Evolutionary conservation across 2,329 filamentous ascomycete genomes (phyloP).

Genomic region (Cytospora mali): DNA sequence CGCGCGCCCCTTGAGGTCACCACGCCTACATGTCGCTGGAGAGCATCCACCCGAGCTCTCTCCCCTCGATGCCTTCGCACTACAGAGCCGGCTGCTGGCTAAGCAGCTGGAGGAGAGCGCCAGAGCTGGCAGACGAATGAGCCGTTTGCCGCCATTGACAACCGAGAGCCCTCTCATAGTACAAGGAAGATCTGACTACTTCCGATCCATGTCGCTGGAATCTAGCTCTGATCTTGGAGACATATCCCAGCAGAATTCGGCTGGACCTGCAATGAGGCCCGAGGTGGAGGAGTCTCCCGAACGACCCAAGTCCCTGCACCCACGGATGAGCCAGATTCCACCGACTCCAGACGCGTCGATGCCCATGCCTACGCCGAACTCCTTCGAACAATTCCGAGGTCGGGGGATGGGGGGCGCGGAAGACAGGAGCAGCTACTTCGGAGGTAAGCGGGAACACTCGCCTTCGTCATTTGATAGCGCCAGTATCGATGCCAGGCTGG

Average conservation of each 20-base stretch:
- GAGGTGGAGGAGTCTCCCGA: conserved; percentile 60
- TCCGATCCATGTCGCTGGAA: conserved; percentile 73
- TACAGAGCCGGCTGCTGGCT: conserved; percentile 85
- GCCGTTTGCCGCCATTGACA: conserved; percentile 80
- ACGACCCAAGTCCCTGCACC: conserved; percentile 74
- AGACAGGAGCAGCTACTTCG: conserved; percentile 50
- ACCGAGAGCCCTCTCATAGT: conserved; percentile 78
- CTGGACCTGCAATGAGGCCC: conserved; percentile 53
- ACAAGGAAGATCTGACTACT: conserved; percentile 78
- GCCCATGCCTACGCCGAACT: conserved; percentile 48
- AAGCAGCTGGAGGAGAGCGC: conserved; percentile 82
- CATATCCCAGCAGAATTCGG: conserved; percentile 39
- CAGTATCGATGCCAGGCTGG: conserved; percentile 25
- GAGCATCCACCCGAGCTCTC: conserved; percentile 88
- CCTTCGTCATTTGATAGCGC: conserved; percentile 53
- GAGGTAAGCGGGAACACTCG: conserved; percentile 60
- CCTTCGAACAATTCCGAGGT: conserved; percentile 45
- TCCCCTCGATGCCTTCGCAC: conserved; percentile 90
- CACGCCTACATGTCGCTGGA: conserved; percentile 74
- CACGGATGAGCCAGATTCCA: conserved; percentile 68
- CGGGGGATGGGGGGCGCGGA: conserved; percentile 44
- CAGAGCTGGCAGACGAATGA: conserved; percentile 76
- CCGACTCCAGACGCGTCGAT: conserved; percentile 52
- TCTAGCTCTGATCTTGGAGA: conserved; percentile 53
- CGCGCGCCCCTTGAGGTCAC: conserved; percentile 66